These are phyloP conservation scores for Phytophthora pini DNA, from an alignment of 352 stramenopile genomes.

Conservation along the genomic window DNA sequence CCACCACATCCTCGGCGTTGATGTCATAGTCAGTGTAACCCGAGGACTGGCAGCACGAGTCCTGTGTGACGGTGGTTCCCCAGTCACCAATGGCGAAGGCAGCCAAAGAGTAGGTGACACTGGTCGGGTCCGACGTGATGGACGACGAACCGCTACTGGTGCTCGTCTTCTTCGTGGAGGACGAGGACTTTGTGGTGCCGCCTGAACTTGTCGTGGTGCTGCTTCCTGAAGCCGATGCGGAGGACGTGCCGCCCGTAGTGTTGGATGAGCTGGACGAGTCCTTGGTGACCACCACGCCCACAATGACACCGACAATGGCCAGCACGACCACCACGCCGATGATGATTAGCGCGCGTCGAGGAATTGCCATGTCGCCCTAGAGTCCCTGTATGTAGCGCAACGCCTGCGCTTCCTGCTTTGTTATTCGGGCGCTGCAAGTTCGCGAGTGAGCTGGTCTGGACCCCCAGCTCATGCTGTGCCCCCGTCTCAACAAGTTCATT, in stretches of 20 bases:
- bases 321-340: slow-evolving; percentile 53
- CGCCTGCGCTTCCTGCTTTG: not conserved
- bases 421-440: slow-evolving; percentile 21
- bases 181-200: slow-evolving; percentile 29
- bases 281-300: slow-evolving; percentile 48
- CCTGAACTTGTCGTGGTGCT: slow-evolving; percentile 24
- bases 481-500: slow-evolving; percentile 17
- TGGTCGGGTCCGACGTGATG: slow-evolving; percentile 45
- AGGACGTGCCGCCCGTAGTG: slow-evolving; percentile 30
- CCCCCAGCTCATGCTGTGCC: slow-evolving; percentile 12
- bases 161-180: slow-evolving; percentile 28
- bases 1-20: slow-evolving; percentile 67
- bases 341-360: slow-evolving; percentile 37
- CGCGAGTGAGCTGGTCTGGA: slow-evolving; percentile 23
- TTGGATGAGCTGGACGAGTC: slow-evolving; percentile 33
- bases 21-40: slow-evolving; percentile 68
- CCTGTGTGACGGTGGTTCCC: slow-evolving; percentile 61
- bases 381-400: not conserved
- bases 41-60: slow-evolving; percentile 73
- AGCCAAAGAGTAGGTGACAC: slow-evolving; percentile 51
- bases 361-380: slow-evolving; percentile 22
- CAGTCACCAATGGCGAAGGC: slow-evolving; percentile 79
- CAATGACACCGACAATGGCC: slow-evolving; percentile 53
- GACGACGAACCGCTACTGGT: slow-evolving; percentile 29
- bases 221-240: slow-evolving; percentile 19